Percentiles rank a stretch among this genome's conserved stretches.
Conservation (phyloP, 768 basidiomycete genomes). For the Suillus spraguei region DNA sequence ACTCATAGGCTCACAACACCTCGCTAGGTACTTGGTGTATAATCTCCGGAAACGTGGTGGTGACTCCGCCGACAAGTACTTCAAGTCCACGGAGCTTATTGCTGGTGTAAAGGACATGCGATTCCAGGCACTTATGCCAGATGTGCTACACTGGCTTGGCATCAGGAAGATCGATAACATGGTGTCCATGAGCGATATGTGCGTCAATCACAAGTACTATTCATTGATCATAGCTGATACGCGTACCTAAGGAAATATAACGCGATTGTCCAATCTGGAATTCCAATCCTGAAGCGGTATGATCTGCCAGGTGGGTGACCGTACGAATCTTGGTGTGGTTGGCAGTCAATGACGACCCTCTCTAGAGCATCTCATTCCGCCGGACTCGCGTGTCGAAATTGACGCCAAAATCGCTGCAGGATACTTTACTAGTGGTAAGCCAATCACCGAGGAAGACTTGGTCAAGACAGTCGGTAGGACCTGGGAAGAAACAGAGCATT, state of each 20-base stretch:
- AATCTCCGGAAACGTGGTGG: slow-evolving; percentile 95
- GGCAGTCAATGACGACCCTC: not conserved
- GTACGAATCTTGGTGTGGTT: not conserved
- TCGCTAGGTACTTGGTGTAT: slow-evolving; percentile 85
- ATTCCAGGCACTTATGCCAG: slow-evolving; percentile 95
- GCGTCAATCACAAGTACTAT: slow-evolving; percentile 21
- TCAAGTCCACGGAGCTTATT: slow-evolving; percentile 90
- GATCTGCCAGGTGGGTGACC: slow-evolving; percentile 73
- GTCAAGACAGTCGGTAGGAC: slow-evolving; percentile 84
- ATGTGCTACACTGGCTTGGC: slow-evolving; percentile 94
- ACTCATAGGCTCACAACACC: slow-evolving; percentile 6
- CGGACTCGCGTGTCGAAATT: slow-evolving; percentile 90
- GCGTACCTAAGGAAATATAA: slow-evolving; percentile 79
- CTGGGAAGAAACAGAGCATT: slow-evolving; percentile 92
- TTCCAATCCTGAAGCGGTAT: slow-evolving; percentile 78
- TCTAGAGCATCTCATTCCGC: slow-evolving; percentile 83
- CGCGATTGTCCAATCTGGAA: slow-evolving; percentile 88
- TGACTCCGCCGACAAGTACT: slow-evolving; percentile 92
- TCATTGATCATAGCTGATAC: not conserved
- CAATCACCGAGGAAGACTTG: slow-evolving; percentile 77
- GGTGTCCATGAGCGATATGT: slow-evolving; percentile 92
- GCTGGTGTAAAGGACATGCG: slow-evolving; percentile 96
- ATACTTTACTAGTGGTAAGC: slow-evolving; percentile 84
- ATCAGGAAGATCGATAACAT: slow-evolving; percentile 88
- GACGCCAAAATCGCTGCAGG: slow-evolving; percentile 96